Evolutionary conservation across 257 asterid genomes (phyloP).

Genomic region (Plectranthus barbatus): DNA sequence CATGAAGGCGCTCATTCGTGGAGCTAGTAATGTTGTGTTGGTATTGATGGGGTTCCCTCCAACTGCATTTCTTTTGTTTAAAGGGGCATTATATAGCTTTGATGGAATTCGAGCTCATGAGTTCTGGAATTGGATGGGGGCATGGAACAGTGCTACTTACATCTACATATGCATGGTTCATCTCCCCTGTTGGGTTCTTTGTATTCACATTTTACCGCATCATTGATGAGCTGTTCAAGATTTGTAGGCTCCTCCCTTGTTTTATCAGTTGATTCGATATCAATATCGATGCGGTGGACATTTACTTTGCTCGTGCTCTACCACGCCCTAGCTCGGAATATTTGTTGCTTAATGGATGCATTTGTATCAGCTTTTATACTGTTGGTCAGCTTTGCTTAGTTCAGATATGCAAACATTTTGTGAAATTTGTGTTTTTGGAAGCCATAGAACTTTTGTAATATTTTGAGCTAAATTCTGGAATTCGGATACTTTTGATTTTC

Average conservation of each 20-base stretch:
- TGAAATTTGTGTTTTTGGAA: too few relatives aligned
- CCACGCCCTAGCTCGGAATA: background rate
- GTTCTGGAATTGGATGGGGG: conserved; percentile 89
- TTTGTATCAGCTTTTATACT: background rate
- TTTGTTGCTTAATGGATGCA: background rate
- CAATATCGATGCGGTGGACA: background rate
- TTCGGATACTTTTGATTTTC: too few relatives aligned
- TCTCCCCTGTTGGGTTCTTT: conserved; percentile 91
- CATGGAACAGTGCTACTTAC: conserved; percentile 90
- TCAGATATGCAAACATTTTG: too few relatives aligned
- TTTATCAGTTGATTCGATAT: conserved; percentile 17
- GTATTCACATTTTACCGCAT: conserved; percentile 46
- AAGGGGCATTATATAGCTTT: conserved; percentile 50
- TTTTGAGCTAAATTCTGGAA: too few relatives aligned
- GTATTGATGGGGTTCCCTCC: conserved; percentile 56
- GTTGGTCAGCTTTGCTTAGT: background rate
- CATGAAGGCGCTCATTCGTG: conserved; percentile 26
- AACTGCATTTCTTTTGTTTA: conserved; percentile 30
- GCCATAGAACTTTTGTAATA: too few relatives aligned
- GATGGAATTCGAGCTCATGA: conserved; percentile 44
- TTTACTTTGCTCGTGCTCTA: background rate
- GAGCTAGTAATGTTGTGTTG: conserved; percentile 34
- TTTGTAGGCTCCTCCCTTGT: background rate
- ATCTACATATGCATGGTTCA: conserved; percentile 73
- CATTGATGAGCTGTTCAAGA: conserved; percentile 27